A percentile compares a stretch with the other conserved stretches of the same genome.
Evolutionary conservation across 768 basidiomycete species (phyloP).

Genomic region (Sarcodon sp.): DNA sequence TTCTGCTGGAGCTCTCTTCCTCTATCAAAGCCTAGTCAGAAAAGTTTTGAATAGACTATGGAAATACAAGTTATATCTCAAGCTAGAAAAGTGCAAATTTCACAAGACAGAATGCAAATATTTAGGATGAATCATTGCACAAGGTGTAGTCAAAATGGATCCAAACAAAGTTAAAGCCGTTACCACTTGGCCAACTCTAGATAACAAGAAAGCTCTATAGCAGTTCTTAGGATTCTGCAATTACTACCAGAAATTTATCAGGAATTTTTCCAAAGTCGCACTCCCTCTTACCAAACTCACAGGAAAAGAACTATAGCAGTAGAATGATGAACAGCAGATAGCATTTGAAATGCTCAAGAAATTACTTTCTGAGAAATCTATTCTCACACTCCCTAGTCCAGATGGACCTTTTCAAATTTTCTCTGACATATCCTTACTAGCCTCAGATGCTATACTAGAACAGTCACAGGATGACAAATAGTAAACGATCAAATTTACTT

Average conservation of each 20-base stretch:
- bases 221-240: constrained; percentile 17
- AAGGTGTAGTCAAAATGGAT: constrained; percentile 16
- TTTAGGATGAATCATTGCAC: constrained; percentile 14
- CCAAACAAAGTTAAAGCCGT: constrained; percentile 16
- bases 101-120: constrained; percentile 13
- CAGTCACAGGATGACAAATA: constrained; percentile 9
- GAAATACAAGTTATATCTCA: constrained; percentile 19
- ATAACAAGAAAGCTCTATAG: constrained; percentile 8
- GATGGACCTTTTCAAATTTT: constrained; percentile 5
- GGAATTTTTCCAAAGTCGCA: constrained; percentile 11
- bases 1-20: constrained; percentile 15
- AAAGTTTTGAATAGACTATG: constrained; percentile 13
- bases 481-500: constrained; percentile 13
- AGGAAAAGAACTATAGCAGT: constrained; percentile 4
- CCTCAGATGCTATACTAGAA: constrained; percentile 8
- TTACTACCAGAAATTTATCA: constrained; percentile 17
- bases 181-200: constrained; percentile 15
- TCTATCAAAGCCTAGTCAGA: constrained; percentile 5
- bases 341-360: constrained; percentile 12
- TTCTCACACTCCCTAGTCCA: constrained; percentile 5
- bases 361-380: constrained; percentile 5
- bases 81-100: constrained; percentile 22
- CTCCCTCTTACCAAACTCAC: constrained; percentile 9
- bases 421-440: constrained; percentile 9
- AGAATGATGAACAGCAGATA: constrained; percentile 3